Percentiles rank a stretch among this genome's conserved stretches.
Evolutionary conservation across 306 rosid genomes (phyloP).

Genomic region (Abrus precatorius): DNA sequence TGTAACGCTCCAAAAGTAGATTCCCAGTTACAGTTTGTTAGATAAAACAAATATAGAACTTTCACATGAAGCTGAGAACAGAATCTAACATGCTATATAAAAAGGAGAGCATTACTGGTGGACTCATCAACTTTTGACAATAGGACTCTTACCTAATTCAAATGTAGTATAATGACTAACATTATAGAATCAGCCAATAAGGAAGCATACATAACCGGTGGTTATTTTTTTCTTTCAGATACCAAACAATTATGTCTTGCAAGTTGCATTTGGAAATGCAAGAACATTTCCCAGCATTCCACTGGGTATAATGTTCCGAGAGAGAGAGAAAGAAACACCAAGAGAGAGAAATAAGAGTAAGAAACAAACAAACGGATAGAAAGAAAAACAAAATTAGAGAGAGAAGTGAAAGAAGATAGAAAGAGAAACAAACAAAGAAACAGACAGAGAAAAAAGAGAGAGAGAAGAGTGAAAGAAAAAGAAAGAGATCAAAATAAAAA

Average conservation of each 20-base stretch:
- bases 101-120: not conserved
- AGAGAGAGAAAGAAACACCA: too few species aligned
- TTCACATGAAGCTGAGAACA: constrained; percentile 48
- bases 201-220: constrained; percentile 15
- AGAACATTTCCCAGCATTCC: constrained; percentile 23
- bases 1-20: constrained; percentile 45
- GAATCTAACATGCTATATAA: constrained; percentile 14
- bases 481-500: too few species aligned
- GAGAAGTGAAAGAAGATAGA: too few species aligned
- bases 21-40: constrained; percentile 32
- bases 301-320: not conserved
- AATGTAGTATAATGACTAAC: constrained; percentile 9
- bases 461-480: too few species aligned
- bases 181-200: constrained; percentile 19
- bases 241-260: not conserved
- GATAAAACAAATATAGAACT: constrained; percentile 40
- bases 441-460: too few species aligned
- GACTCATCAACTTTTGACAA: not conserved
- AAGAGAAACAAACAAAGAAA: too few species aligned
- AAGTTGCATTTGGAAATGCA: constrained; percentile 31
- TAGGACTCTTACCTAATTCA: constrained; percentile 19
- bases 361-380: too few species aligned
- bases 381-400: too few species aligned
- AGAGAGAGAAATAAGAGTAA: too few species aligned
- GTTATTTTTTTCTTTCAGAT: not conserved